Conservation (phyloP, 1,284 basidiomycete species). For the Naganishia sp. region DNA sequence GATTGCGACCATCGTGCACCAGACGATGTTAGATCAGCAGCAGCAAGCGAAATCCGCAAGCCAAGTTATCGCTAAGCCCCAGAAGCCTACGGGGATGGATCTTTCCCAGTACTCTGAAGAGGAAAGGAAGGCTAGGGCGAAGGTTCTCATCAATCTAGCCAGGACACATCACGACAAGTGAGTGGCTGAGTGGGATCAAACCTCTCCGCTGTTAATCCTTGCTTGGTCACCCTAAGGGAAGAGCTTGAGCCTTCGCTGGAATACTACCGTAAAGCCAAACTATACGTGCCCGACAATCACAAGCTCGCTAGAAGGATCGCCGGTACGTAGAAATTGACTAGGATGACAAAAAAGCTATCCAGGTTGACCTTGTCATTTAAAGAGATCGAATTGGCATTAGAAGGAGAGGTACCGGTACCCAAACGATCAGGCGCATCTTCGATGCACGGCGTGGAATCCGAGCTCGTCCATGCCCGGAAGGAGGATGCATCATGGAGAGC, state of each 20-base stretch:
- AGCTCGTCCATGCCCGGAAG: not conserved
- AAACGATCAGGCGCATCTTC: slow-evolving; percentile 9
- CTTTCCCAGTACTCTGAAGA: slow-evolving; percentile 19
- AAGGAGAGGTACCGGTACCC: slow-evolving; percentile 36
- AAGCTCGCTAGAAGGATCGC: slow-evolving; percentile 32
- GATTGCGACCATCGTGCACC: slow-evolving; percentile 72
- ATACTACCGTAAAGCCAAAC: slow-evolving; percentile 37
- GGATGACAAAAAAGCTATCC: no score
- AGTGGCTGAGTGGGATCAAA: not conserved
- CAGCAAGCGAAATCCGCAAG: not conserved
- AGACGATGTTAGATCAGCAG: slow-evolving; percentile 58
- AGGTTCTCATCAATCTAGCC: slow-evolving; percentile 37
- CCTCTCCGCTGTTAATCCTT: not conserved
- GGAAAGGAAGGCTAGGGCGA: slow-evolving; percentile 36
- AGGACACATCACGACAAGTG: slow-evolving; percentile 37
- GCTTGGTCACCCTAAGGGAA: slow-evolving; percentile 30
- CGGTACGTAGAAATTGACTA: not conserved
- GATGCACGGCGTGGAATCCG: not conserved
- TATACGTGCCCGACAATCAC: slow-evolving; percentile 33
- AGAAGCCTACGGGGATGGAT: not conserved
- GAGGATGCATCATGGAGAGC: no score
- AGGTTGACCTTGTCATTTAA: not conserved
- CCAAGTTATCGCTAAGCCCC: not conserved
- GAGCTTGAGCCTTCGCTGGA: slow-evolving; percentile 35
- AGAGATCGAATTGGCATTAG: slow-evolving; percentile 38